Evolutionary conservation across 768 basidiomycete species (phyloP).

Genomic region (Tylopilus subfusipes): DNA sequence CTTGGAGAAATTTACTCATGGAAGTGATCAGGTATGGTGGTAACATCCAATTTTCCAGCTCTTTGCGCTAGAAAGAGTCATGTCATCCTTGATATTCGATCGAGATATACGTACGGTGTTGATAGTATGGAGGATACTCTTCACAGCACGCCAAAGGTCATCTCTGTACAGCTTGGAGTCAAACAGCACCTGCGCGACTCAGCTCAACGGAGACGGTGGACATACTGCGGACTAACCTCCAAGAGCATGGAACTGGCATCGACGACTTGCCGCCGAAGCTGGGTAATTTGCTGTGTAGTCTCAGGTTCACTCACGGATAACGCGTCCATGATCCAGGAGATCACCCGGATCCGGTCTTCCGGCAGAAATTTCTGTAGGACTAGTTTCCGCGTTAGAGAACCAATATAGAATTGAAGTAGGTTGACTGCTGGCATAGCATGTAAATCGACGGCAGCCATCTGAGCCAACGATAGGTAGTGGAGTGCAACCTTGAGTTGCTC

Average conservation of each 20-base stretch:
- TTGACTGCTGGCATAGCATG: slow-evolving; percentile 40
- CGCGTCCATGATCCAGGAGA: slow-evolving; percentile 44
- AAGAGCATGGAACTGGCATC: slow-evolving; percentile 50
- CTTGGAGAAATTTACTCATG: slow-evolving; percentile 32
- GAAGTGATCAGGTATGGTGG: slow-evolving; percentile 39
- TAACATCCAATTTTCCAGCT: slow-evolving; percentile 39
- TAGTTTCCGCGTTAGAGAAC: slow-evolving; percentile 41
- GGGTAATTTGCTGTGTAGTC: slow-evolving; percentile 27
- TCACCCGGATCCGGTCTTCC: slow-evolving; percentile 43
- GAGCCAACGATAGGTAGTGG: slow-evolving; percentile 46
- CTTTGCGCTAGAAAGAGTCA: slow-evolving; percentile 41
- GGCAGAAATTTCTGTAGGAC: slow-evolving; percentile 43
- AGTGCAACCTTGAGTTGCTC: slow-evolving; percentile 36
- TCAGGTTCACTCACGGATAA: slow-evolving; percentile 39
- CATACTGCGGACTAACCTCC: slow-evolving; percentile 32
- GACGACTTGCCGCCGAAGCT: slow-evolving; percentile 44
- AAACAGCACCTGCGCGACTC: slow-evolving; percentile 14
- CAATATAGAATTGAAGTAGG: slow-evolving; percentile 53
- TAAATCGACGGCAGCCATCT: slow-evolving; percentile 41
- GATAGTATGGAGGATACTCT: slow-evolving; percentile 19
- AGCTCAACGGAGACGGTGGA: slow-evolving; percentile 1
- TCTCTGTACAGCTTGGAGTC: slow-evolving; percentile 24
- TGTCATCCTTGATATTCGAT: slow-evolving; percentile 11
- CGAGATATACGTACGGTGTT: slow-evolving; percentile 23
- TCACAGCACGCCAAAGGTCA: slow-evolving; percentile 25